These are phyloP conservation scores for Quillaja saponaria DNA, from an alignment of 306 rosid genomes.

Conservation along the genomic window DNA sequence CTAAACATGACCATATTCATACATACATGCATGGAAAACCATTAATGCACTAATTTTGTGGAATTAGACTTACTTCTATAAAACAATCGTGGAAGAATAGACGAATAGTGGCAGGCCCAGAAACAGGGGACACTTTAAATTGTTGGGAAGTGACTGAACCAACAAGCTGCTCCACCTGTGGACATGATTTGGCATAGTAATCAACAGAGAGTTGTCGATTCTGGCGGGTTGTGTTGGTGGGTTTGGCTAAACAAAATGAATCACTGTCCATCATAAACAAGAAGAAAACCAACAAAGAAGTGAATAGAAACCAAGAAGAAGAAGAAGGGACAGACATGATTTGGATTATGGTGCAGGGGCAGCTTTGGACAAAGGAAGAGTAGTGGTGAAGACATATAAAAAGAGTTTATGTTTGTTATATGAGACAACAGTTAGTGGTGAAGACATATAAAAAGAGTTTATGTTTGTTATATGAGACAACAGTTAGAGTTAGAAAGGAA, in stretches of 20 bases:
- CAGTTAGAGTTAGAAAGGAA: slow-evolving; percentile 30
- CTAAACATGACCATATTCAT: too few relatives aligned
- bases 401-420: slow-evolving; percentile 32
- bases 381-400: slow-evolving; percentile 29
- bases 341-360: slow-evolving; percentile 45
- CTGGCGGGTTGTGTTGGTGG: slow-evolving; percentile 22
- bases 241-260: slow-evolving; percentile 34
- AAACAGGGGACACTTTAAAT: slow-evolving; percentile 77
- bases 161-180: slow-evolving; percentile 68
- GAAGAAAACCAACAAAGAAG: slow-evolving; percentile 39
- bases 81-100: slow-evolving; percentile 96
- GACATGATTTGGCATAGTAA: slow-evolving; percentile 79
- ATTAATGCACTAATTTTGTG: neutral
- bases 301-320: slow-evolving; percentile 33
- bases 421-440: slow-evolving; percentile 35
- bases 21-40: too few relatives aligned
- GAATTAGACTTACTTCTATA: slow-evolving; percentile 63
- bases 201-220: slow-evolving; percentile 54
- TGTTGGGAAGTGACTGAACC: slow-evolving; percentile 70
- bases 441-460: slow-evolving; percentile 38
- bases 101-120: slow-evolving; percentile 88
- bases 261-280: slow-evolving; percentile 25
- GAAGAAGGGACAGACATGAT: slow-evolving; percentile 33
- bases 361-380: slow-evolving; percentile 48
- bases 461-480: slow-evolving; percentile 29